Conservation (phyloP, 73 alveolate genomes). For the Paramecium primaurelia region DNA sequence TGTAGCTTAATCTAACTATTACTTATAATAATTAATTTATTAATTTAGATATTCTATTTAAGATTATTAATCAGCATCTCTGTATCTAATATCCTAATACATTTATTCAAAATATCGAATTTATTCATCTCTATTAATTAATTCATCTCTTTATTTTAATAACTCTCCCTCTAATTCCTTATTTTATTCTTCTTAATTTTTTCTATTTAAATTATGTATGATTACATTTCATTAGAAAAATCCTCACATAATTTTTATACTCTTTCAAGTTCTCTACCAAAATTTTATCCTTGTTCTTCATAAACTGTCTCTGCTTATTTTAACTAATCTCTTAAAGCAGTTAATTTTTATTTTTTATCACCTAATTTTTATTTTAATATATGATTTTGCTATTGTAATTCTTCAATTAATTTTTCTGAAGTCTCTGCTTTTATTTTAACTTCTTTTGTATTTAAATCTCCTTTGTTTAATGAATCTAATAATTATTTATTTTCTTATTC, state of each 20-base stretch:
- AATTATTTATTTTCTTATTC: not conserved
- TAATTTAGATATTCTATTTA: not conserved
- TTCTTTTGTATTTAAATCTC: not conserved
- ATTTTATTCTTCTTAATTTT: constrained; percentile 15
- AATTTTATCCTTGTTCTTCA: constrained; percentile 35
- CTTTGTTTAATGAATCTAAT: not conserved
- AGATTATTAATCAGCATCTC: constrained; percentile 32
- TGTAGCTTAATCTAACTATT: not conserved
- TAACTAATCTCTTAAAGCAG: not conserved
- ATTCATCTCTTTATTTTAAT: not conserved
- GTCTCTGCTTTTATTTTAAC: not conserved
- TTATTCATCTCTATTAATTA: constrained; percentile 22
- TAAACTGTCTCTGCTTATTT: not conserved
- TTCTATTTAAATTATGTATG: not conserved
- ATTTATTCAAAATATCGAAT: constrained; percentile 41
- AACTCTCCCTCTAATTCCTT: not conserved
- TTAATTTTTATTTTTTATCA: not conserved
- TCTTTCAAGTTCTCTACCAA: constrained; percentile 37
- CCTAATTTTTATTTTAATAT: not conserved
- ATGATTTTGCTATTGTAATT: not conserved
- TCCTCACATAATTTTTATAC: constrained; percentile 33
- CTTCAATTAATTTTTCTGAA: constrained; percentile 2
- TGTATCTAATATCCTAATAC: constrained; percentile 25
- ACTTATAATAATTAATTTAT: not conserved
- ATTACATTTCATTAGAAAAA: constrained; percentile 40